Evolutionary conservation across 768 basidiomycete species (phyloP).

Genomic region (Boletus rufocinnamomeus): DNA sequence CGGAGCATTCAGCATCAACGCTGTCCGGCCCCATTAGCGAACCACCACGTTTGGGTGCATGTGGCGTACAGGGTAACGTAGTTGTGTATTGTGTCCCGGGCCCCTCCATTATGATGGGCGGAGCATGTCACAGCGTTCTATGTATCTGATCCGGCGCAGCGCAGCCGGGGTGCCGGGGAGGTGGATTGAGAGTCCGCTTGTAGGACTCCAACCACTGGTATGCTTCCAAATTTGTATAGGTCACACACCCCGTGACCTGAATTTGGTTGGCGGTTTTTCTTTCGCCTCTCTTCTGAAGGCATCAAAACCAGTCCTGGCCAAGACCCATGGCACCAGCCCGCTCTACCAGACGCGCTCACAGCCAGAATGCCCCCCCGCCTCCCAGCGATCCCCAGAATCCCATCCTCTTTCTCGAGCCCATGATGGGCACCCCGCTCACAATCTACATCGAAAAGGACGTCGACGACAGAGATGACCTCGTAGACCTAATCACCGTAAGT

Average conservation of each 20-base stretch:
- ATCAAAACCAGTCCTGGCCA: conserved; percentile 33
- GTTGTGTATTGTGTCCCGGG: background rate
- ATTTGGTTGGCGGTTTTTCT: conserved; percentile 18
- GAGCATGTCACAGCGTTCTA: background rate
- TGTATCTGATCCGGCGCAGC: background rate
- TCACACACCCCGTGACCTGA: conserved; percentile 22
- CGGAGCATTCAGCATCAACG: background rate
- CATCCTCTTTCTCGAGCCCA: conserved; percentile 76
- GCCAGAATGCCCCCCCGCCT: conserved; percentile 29
- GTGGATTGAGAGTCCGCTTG: conserved; percentile 25
- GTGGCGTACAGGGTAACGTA: background rate
- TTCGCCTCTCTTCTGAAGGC: conserved; percentile 18
- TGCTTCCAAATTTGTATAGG: background rate
- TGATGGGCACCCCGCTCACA: conserved; percentile 73
- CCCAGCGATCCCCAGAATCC: conserved; percentile 40
- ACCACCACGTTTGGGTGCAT: background rate
- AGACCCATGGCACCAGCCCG: conserved; percentile 87
- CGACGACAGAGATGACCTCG: conserved; percentile 62
- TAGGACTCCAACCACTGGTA: conserved; percentile 32
- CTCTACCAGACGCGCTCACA: conserved; percentile 53
- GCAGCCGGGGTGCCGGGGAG: conserved; percentile 10
- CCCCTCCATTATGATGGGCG: conserved; percentile 5
- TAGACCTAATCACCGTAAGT: conserved; percentile 68
- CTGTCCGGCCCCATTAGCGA: background rate
- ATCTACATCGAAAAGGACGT: conserved; percentile 85